Percentiles rank a stretch among this genome's conserved stretches.
Conservation (phyloP, 306 rosid genomes). For the Vachellia collinsii region DNA sequence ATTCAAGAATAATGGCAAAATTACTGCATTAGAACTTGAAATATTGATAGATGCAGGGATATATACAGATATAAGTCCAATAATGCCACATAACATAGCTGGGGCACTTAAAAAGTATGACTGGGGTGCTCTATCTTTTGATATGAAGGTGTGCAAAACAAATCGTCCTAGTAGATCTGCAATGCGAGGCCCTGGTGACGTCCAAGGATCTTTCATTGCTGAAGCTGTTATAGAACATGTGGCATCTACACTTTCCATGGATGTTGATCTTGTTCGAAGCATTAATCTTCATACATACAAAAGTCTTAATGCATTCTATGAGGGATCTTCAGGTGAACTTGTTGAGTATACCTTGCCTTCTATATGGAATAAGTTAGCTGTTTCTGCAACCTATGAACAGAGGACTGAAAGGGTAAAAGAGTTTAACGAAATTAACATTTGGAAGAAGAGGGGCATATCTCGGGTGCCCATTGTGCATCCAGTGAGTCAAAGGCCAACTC, state of each 20-base stretch:
- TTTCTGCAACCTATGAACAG: slow-evolving; percentile 57
- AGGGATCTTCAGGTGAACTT: slow-evolving; percentile 60
- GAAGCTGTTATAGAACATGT: slow-evolving; percentile 87
- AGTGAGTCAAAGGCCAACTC: slow-evolving; percentile 61
- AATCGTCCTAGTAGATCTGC: slow-evolving; percentile 80
- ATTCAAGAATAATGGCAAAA: slow-evolving; percentile 82
- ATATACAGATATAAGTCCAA: slow-evolving; percentile 63
- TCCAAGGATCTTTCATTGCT: slow-evolving; percentile 90
- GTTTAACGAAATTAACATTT: slow-evolving; percentile 65
- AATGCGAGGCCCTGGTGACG: slow-evolving; percentile 92
- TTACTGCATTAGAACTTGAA: slow-evolving; percentile 74
- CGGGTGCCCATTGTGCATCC: slow-evolving; percentile 63
- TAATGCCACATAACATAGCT: slow-evolving; percentile 57
- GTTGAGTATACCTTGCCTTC: slow-evolving; percentile 80
- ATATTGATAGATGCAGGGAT: slow-evolving; percentile 83
- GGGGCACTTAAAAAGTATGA: slow-evolving; percentile 74
- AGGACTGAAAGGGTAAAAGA: slow-evolving; percentile 59
- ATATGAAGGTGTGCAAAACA: slow-evolving; percentile 87
- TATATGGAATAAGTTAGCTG: slow-evolving; percentile 72
- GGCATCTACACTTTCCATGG: slow-evolving; percentile 71
- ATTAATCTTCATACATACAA: slow-evolving; percentile 70
- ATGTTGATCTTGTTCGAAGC: slow-evolving; percentile 74
- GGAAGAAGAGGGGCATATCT: slow-evolving; percentile 86
- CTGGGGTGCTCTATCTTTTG: slow-evolving; percentile 88
- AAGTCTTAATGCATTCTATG: slow-evolving; percentile 67